phyloP scores from a whole-genome alignment of 805 yeast species.

The Kurtzmaniella fragi region DNA sequence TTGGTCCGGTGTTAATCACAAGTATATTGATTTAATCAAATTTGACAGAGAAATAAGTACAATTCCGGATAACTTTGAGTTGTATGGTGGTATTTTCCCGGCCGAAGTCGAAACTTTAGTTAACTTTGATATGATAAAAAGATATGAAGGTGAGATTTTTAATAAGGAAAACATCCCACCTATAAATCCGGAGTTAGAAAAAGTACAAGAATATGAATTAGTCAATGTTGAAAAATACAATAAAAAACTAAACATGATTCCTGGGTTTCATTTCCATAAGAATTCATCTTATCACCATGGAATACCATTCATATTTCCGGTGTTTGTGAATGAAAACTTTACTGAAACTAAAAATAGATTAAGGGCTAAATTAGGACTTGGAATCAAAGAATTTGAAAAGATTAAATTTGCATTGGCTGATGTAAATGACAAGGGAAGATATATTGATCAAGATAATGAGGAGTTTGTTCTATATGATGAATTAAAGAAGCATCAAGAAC shows the following conservation, averaged over 20 bases:
- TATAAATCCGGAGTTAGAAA: slow-evolving; percentile 35
- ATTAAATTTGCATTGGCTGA: slow-evolving; percentile 60
- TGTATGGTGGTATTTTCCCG: slow-evolving; percentile 40
- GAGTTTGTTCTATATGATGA: slow-evolving; percentile 53
- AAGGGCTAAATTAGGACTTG: slow-evolving; percentile 65
- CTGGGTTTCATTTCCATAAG: slow-evolving; percentile 75
- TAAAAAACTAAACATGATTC: slow-evolving; percentile 41
- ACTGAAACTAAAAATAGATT: slow-evolving; percentile 61
- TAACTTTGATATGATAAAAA: slow-evolving; percentile 28
- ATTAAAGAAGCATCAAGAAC: slow-evolving; percentile 30
- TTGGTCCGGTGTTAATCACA: slow-evolving; percentile 50
- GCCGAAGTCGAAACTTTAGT: slow-evolving; percentile 36
- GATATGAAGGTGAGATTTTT: slow-evolving; percentile 9
- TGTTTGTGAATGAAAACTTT: slow-evolving; percentile 63
- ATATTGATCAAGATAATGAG: slow-evolving; percentile 47
- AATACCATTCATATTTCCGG: slow-evolving; percentile 76
- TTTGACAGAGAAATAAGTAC: slow-evolving; percentile 32
- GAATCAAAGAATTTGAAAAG: slow-evolving; percentile 75
- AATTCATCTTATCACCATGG: slow-evolving; percentile 68
- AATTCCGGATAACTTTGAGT: slow-evolving; percentile 28
- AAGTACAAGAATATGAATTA: slow-evolving; percentile 11
- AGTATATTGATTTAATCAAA: slow-evolving; percentile 31
- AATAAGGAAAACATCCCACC: not conserved
- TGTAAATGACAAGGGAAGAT: slow-evolving; percentile 32
- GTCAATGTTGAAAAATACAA: slow-evolving; percentile 15